A percentile compares a stretch with the other conserved stretches of the same genome.
These are phyloP conservation scores for Blumeria graminis DNA, from an alignment of 2,329 filamentous ascomycete genomes.

Conservation along the genomic window DNA sequence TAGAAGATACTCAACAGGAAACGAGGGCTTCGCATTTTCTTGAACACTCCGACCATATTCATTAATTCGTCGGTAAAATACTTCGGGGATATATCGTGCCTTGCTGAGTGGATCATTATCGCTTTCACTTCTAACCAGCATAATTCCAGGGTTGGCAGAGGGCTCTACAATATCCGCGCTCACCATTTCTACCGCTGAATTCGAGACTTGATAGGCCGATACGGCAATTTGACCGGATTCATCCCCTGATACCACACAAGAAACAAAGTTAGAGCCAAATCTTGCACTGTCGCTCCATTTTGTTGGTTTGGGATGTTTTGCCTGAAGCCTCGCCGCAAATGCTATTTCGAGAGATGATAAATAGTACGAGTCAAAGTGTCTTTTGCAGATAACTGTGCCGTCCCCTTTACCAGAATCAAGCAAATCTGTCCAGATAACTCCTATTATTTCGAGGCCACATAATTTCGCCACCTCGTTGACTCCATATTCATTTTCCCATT, in stretches of 20 bases:
- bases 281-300: slow-evolving; percentile 93
- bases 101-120: slow-evolving; percentile 44
- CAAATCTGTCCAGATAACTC: slow-evolving; percentile 87
- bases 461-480: slow-evolving; percentile 57
- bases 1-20: slow-evolving; percentile 88
- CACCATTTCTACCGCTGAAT: slow-evolving; percentile 92
- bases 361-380: slow-evolving; percentile 79
- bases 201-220: slow-evolving; percentile 82
- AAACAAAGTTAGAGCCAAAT: slow-evolving; percentile 93
- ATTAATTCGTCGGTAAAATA: slow-evolving; percentile 88
- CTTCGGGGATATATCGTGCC: slow-evolving; percentile 81
- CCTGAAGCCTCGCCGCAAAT: slow-evolving; percentile 73
- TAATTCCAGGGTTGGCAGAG: slow-evolving; percentile 73
- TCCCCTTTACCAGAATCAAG: slow-evolving; percentile 59
- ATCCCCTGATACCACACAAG: slow-evolving; percentile 85
- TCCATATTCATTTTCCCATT: slow-evolving; percentile 67
- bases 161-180: slow-evolving; percentile 84
- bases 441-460: slow-evolving; percentile 71
- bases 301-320: slow-evolving; percentile 64
- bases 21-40: slow-evolving; percentile 87
- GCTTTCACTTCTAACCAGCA: slow-evolving; percentile 84
- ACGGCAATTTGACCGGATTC: slow-evolving; percentile 72
- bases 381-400: slow-evolving; percentile 77
- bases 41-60: slow-evolving; percentile 93
- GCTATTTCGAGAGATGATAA: slow-evolving; percentile 78